Conservation (phyloP, 495 filamentous ascomycete species). For the Penicillium verhagenii region DNA sequence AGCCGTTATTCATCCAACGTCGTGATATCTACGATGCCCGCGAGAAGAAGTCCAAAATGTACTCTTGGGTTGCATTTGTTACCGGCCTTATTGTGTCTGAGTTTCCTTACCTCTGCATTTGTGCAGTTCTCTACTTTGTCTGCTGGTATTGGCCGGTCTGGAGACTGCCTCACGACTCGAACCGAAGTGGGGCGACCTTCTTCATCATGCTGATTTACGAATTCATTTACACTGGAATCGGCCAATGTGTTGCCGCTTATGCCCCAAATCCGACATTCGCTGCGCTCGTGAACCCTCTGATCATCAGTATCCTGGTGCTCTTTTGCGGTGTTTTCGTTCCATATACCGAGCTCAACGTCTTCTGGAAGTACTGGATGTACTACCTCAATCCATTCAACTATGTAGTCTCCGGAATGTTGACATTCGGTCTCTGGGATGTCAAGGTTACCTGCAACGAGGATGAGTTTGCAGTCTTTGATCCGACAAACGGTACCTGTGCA, state of each 20-base stretch:
- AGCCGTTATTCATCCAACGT: constrained; percentile 52
- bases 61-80: constrained; percentile 54
- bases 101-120: constrained; percentile 51
- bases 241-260: constrained; percentile 59
- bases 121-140: constrained; percentile 47
- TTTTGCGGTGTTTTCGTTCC: constrained; percentile 51
- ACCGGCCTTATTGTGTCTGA: constrained; percentile 51
- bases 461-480: constrained; percentile 58
- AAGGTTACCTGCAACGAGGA: constrained; percentile 53
- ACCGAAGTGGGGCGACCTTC: constrained; percentile 49
- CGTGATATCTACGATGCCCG: constrained; percentile 52
- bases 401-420: constrained; percentile 59
- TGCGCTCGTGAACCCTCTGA: constrained; percentile 54
- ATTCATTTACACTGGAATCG: constrained; percentile 56
- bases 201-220: constrained; percentile 56
- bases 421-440: constrained; percentile 56
- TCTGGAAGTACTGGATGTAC: constrained; percentile 80
- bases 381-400: constrained; percentile 71
- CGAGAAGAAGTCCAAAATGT: constrained; percentile 53
- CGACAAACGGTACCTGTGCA: constrained; percentile 52
- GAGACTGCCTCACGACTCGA: constrained; percentile 28
- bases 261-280: constrained; percentile 55
- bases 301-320: constrained; percentile 53
- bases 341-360: constrained; percentile 48
- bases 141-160: constrained; percentile 49